Evolutionary conservation across 2,329 filamentous ascomycete species (phyloP), one percentile per base, ranked within the genome.

Genomic region (Rutstroemia sp.): DNA sequence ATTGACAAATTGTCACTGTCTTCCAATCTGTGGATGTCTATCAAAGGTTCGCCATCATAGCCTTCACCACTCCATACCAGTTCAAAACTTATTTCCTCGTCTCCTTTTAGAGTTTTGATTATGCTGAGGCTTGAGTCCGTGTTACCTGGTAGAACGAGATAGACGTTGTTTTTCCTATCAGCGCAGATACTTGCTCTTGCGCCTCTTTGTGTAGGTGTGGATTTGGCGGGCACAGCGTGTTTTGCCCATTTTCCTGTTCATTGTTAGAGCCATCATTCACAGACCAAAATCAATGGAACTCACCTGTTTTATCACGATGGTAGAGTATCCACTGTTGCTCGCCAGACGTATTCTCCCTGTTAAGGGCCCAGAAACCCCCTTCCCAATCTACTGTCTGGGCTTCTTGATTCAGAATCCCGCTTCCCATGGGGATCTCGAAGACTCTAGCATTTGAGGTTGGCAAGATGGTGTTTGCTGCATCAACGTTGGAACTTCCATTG

Each of bases 341-440:
- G 12, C 51, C 46, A 39, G 46, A 23, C 6, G 53, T 14, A 30
- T 59, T 61, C 47, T 65, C 63, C 45, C 65, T 46, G 42, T 64
- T 64, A 27, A 66, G 40, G 1, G 48, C 62, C 61, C 61, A 64
- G 36, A 67, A 63, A 3, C 61, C 62, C 10, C 63, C 63, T 12
- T 59, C 53, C 53, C 55, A 57, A 55, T 64, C 65, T 25, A 54
- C 61, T 7, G 54, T 48, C 50, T 67, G 65, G 12, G 54, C 57
- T 49, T 65, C 64, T 42, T 65, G 65, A 42, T 67, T 65, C 48
- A 65, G 52, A 14, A 64, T 63, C 1, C 62, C 62, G 50, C 64
- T 64, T 23, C 57, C 57, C 60, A 64, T 64, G 1, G 62, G 62
- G 30, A 65, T 65, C 12, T 62, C 61, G 52, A 62, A 67, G 23